These are phyloP conservation scores for Yamadazyma diddensiae DNA, from an alignment of 1,139 yeast genomes.

Conservation along the genomic window DNA sequence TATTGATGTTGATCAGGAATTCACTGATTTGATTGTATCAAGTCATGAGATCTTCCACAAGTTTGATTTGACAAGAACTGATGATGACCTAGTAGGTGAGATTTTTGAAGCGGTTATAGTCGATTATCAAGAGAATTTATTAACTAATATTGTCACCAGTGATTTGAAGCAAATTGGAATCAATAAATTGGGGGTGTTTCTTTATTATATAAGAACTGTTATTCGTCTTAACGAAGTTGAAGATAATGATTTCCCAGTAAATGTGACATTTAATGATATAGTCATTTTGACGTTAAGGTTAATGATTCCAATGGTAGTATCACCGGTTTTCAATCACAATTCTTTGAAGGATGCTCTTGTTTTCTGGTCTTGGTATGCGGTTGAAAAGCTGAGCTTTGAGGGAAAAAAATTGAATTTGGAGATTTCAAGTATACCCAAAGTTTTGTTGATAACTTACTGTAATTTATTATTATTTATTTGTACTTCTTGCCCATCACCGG, in stretches of 20 bases:
- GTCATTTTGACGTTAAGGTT: slow-evolving; percentile 31
- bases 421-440: slow-evolving; percentile 29
- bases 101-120: slow-evolving; percentile 33
- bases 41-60: slow-evolving; percentile 25
- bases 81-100: slow-evolving; percentile 25
- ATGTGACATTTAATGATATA: slow-evolving; percentile 31
- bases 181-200: slow-evolving; percentile 26
- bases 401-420: slow-evolving; percentile 25
- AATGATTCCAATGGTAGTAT: slow-evolving; percentile 37
- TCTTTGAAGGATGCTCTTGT: slow-evolving; percentile 29
- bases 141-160: slow-evolving; percentile 21
- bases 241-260: slow-evolving; percentile 8
- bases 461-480: slow-evolving; percentile 32
- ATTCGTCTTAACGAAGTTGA: slow-evolving; percentile 6
- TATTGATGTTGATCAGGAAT: slow-evolving; percentile 45
- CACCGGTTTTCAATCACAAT: slow-evolving; percentile 20
- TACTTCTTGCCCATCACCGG: slow-evolving; percentile 12
- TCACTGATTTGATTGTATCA: slow-evolving; percentile 31
- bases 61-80: slow-evolving; percentile 20
- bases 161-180: slow-evolving; percentile 21
- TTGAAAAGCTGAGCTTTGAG: slow-evolving; percentile 21
- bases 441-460: slow-evolving; percentile 29
- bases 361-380: slow-evolving; percentile 42
- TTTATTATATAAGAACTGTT: slow-evolving; percentile 14
- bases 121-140: slow-evolving; percentile 34